These are phyloP conservation scores for Cladosporium colombiae DNA, from an alignment of 2,329 filamentous ascomycete species.

Conservation along the genomic window DNA sequence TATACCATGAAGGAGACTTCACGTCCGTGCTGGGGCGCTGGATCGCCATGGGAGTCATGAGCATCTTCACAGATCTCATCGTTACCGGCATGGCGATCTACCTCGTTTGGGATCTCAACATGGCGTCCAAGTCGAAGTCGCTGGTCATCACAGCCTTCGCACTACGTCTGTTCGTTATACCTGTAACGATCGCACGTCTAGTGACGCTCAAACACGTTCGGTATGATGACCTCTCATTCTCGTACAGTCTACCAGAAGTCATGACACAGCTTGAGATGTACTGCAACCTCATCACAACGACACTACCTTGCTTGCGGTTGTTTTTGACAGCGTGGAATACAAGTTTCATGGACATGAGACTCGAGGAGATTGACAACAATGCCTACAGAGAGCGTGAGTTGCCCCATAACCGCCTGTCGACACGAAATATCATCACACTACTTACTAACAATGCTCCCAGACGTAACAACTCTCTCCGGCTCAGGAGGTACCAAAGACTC, in stretches of 20 bases:
- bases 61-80: slow-evolving; percentile 20
- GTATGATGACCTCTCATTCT: slow-evolving; percentile 22
- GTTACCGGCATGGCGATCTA: slow-evolving; percentile 17
- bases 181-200: slow-evolving; percentile 22
- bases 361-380: slow-evolving; percentile 18
- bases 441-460: not conserved
- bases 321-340: slow-evolving; percentile 29
- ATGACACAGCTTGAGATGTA: slow-evolving; percentile 28
- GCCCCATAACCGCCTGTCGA: not conserved
- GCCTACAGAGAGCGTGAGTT: slow-evolving; percentile 19
- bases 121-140: slow-evolving; percentile 23
- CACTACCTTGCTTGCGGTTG: slow-evolving; percentile 27
- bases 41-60: slow-evolving; percentile 14
- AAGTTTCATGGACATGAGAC: slow-evolving; percentile 22
- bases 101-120: slow-evolving; percentile 25
- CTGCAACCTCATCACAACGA: slow-evolving; percentile 26
- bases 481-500: slow-evolving; percentile 1
- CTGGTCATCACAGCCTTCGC: slow-evolving; percentile 25
- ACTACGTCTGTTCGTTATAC: slow-evolving; percentile 21
- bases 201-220: slow-evolving; percentile 17
- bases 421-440: too few species aligned
- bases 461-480: slow-evolving; percentile 10
- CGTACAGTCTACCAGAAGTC: slow-evolving; percentile 20
- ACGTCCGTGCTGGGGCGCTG: slow-evolving; percentile 6
- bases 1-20: not conserved